A percentile compares a stretch with the other conserved stretches of the same genome.
These are phyloP conservation scores for Nakaseomyces glabratus DNA, from an alignment of 1,139 yeast genomes.

Conservation along the genomic window DNA sequence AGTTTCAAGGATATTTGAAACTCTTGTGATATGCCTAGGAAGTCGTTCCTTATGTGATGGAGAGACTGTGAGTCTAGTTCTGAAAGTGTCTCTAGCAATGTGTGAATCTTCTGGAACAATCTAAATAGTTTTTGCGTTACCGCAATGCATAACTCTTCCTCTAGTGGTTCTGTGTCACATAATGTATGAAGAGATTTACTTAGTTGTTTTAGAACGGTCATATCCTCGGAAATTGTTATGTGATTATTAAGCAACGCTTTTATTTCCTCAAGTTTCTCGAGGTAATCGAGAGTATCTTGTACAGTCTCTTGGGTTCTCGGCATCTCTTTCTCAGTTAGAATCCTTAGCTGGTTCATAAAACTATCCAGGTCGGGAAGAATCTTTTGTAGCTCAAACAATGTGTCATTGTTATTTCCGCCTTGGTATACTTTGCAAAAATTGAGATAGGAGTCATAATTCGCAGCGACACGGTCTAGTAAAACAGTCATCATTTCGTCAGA, in stretches of 20 bases:
- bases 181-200: slow-evolving; percentile 23
- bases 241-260: slow-evolving; percentile 17
- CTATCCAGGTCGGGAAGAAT: slow-evolving; percentile 18
- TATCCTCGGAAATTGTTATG: slow-evolving; percentile 13
- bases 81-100: slow-evolving; percentile 14
- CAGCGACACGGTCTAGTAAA: slow-evolving; percentile 21
- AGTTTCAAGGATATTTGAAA: slow-evolving; percentile 25
- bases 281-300: slow-evolving; percentile 23
- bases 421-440: slow-evolving; percentile 22
- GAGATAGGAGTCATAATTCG: slow-evolving; percentile 23
- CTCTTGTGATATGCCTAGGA: slow-evolving; percentile 24
- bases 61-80: slow-evolving; percentile 23
- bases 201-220: slow-evolving; percentile 18
- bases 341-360: slow-evolving; percentile 19
- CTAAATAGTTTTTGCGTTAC: slow-evolving; percentile 17
- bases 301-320: slow-evolving; percentile 20
- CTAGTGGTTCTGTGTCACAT: slow-evolving; percentile 21
- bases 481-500: slow-evolving; percentile 21
- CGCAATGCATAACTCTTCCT: slow-evolving; percentile 18
- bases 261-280: slow-evolving; percentile 22
- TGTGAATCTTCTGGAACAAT: slow-evolving; percentile 13
- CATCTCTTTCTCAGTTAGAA: slow-evolving; percentile 18
- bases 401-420: slow-evolving; percentile 17
- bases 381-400: slow-evolving; percentile 18
- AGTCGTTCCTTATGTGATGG: slow-evolving; percentile 24